Conservation (phyloP, 2,329 filamentous ascomycete species). For the Aspergillus amoenus region DNA sequence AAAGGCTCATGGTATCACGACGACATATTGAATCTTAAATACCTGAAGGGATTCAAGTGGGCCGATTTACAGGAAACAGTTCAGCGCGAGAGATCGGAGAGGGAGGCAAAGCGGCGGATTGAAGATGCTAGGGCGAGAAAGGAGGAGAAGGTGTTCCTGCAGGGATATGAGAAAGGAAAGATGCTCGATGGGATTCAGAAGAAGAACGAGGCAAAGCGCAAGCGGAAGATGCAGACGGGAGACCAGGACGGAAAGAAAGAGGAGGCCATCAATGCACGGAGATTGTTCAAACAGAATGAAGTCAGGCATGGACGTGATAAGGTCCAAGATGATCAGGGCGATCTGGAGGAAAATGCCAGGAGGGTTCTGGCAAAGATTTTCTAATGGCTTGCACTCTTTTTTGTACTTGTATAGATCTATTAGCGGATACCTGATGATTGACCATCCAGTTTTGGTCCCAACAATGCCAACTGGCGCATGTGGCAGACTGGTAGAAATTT, state of each 20-base stretch:
- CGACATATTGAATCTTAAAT: slow-evolving; percentile 50
- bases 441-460: not conserved
- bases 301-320: slow-evolving; percentile 29
- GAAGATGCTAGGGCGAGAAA: slow-evolving; percentile 43
- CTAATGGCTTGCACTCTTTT: slow-evolving; percentile 19
- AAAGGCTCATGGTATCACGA: slow-evolving; percentile 49
- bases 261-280: slow-evolving; percentile 26
- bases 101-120: slow-evolving; percentile 42
- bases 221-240: slow-evolving; percentile 23
- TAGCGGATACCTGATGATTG: slow-evolving; percentile 1
- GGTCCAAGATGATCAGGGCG: slow-evolving; percentile 23
- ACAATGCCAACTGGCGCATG: too few relatives aligned
- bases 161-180: slow-evolving; percentile 42
- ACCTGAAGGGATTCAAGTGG: slow-evolving; percentile 45
- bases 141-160: slow-evolving; percentile 46
- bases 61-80: slow-evolving; percentile 47
- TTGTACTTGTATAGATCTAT: slow-evolving; percentile 7
- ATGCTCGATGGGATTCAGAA: slow-evolving; percentile 45
- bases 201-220: slow-evolving; percentile 43
- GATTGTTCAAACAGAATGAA: slow-evolving; percentile 46
- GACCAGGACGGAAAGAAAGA: slow-evolving; percentile 16
- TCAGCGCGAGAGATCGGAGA: slow-evolving; percentile 42
- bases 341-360: slow-evolving; percentile 40
- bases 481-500: not conserved
- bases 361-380: slow-evolving; percentile 49